A percentile compares a stretch with the other conserved stretches of the same genome.
phyloP scores from a whole-genome alignment of 2,329 filamentous ascomycete genomes.

The Xylogone sp. region DNA sequence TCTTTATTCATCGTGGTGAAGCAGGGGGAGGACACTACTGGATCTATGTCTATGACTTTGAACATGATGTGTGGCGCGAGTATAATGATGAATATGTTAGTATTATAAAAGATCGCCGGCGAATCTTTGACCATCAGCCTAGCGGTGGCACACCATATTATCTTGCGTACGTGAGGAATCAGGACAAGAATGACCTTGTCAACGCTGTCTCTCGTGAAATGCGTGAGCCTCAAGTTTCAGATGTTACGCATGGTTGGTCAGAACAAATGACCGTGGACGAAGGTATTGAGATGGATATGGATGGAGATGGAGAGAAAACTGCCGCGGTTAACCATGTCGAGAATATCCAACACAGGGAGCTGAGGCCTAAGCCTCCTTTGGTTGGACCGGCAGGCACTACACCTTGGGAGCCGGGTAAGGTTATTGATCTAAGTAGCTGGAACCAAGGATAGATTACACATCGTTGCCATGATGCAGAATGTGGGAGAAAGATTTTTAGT shows the following conservation, averaged over 20 bases:
- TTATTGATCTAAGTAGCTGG: not conserved
- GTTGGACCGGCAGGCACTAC: not conserved
- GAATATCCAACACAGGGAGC: conserved; percentile 15
- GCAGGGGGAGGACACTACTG: conserved; percentile 85
- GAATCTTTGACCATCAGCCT: conserved; percentile 65
- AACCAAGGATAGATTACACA: not conserved
- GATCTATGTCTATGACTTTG: conserved; percentile 83
- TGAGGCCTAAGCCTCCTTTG: conserved; percentile 17
- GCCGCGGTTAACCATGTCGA: conserved; percentile 12
- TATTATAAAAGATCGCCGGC: conserved; percentile 57
- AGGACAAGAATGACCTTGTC: conserved; percentile 55
- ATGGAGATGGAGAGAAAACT: conserved; percentile 1
- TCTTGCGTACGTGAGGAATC: conserved; percentile 75
- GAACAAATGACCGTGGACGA: conserved; percentile 3
- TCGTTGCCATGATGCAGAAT: not conserved
- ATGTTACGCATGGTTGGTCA: conserved; percentile 6
- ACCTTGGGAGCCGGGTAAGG: not conserved
- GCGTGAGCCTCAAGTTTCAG: conserved; percentile 11
- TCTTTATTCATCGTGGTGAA: conserved; percentile 82
- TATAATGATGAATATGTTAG: conserved; percentile 89
- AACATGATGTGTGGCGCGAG: conserved; percentile 76
- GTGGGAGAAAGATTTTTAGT: not conserved
- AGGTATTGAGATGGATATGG: conserved; percentile 7
- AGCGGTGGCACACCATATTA: conserved; percentile 74
- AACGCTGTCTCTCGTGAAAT: conserved; percentile 50